Base-by-base conservation (phyloP, 306 rosid species). In the Glycine soja region DNA sequence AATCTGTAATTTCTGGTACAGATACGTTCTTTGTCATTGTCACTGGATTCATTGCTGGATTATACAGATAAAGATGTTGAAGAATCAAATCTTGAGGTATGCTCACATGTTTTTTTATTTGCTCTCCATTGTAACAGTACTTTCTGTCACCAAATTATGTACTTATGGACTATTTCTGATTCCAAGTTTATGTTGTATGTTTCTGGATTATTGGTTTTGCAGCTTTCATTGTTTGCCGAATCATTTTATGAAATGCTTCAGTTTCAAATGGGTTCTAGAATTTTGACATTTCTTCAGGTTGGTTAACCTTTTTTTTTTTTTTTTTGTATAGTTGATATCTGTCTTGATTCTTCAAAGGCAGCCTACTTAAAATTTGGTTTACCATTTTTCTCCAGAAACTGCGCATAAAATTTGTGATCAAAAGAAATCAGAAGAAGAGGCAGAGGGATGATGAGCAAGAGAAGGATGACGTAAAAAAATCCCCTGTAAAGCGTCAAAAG, bases 211-310 rank as follows among this genome's bases (percentile, higher is more conserved):
- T 74, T 76, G 79, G 76, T 83, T 71, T 75, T 86, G 89, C 90
- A 93, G 98, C 88, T 96, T 76, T 96, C 98, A 48, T 85, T 96
- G 82, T 93, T 96, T 88, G 97, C 97, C 4, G 99, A 96, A 82
- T 84, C 98, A n/a, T 85, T 93, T 34, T 83, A 89, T 90, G 99
- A 96, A 91, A 96, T 93, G 99, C 92, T 96, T 87, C 99, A 96
- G 86, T 93, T 86, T 89, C 97, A 90, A 89, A 92, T 96, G 98
- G 99, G 99, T 63, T 77, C 84, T 85, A 89, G 88, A 56, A 86
- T 96, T 79, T 86, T 96, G 74, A 69, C 92, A 79, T 93, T 96
- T 88, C 92, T 96, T 66, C 97, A 93, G 99, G 99, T 92, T 81
- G 58, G 94, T 87, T 69, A 45, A 74, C 50, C 40, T 74, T 9